Conservation (phyloP, 495 filamentous ascomycete genomes). For the Tetracladium marchalianum region DNA sequence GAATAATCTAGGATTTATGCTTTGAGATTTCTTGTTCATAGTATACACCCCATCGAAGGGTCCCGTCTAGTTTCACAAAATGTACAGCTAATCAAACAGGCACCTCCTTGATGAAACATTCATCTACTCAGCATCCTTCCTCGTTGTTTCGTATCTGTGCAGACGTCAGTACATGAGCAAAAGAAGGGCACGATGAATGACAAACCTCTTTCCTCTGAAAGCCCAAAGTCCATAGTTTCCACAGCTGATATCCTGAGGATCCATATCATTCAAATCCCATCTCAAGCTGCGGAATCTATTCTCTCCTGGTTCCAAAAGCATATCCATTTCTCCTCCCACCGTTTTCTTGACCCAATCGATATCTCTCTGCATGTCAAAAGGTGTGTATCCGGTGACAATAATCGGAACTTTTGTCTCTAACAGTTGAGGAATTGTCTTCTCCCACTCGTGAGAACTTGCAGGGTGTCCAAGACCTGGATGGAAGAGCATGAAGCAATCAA, state of each 20-base stretch:
- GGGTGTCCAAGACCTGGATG: conserved; percentile 95
- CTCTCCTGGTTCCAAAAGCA: conserved; percentile 84
- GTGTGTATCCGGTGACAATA: conserved; percentile 89
- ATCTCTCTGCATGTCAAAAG: conserved; percentile 88
- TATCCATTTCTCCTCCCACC: conserved; percentile 79
- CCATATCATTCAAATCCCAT: conserved; percentile 94
- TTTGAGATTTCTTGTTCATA: no score
- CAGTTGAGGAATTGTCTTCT: conserved; percentile 75
- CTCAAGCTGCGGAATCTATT: conserved; percentile 89
- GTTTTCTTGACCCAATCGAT: conserved; percentile 79
- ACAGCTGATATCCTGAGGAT: conserved; percentile 88
- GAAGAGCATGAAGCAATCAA: conserved; percentile 92
- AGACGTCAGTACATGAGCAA: conserved; percentile 21
- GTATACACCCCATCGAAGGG: no score
- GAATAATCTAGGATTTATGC: no score
- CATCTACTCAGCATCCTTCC: conserved; percentile 30
- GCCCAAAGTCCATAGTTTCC: conserved; percentile 97
- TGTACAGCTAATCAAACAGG: neutral
- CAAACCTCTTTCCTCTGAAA: conserved; percentile 93
- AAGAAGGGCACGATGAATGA: conserved; percentile 12
- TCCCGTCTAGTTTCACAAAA: no score
- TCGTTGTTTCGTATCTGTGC: conserved; percentile 51
- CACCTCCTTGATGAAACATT: neutral
- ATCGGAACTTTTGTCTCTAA: conserved; percentile 93
- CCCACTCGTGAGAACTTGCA: conserved; percentile 86